phyloP scores from a whole-genome alignment of 192 early-diverging fungal species.

The Lunasporangiospora selenospora region DNA sequence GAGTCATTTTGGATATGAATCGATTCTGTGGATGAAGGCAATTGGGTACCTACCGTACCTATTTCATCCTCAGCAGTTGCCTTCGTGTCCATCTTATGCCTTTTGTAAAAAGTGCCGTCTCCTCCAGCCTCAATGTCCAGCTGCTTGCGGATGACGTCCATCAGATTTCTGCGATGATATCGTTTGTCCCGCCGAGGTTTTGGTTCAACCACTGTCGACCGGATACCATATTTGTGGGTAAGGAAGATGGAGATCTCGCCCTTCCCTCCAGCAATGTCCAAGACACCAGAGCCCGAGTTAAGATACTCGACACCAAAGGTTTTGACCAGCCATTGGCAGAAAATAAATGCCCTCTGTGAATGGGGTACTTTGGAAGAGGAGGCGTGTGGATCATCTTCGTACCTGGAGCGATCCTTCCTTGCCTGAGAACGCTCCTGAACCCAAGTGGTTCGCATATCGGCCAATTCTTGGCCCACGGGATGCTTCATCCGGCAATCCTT shows the following conservation, averaged over 20 bases:
- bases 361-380: constrained; percentile 54
- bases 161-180: constrained; percentile 26
- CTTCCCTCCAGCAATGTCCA: constrained; percentile 66
- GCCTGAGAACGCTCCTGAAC: constrained; percentile 39
- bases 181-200: constrained; percentile 37
- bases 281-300: constrained; percentile 49
- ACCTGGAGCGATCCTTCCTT: constrained; percentile 29
- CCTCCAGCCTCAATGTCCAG: constrained; percentile 40
- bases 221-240: constrained; percentile 51
- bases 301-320: constrained; percentile 47
- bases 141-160: constrained; percentile 31
- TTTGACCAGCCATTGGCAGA: constrained; percentile 56
- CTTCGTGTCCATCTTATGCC: too few species aligned
- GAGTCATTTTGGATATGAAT: too few species aligned
- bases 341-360: constrained; percentile 53
- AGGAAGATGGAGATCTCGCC: constrained; percentile 58
- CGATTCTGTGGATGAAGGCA: too few species aligned
- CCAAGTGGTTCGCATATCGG: constrained; percentile 20
- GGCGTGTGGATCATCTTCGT: constrained; percentile 51
- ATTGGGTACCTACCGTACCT: too few species aligned
- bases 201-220: constrained; percentile 60
- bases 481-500: constrained; percentile 18
- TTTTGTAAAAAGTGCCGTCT: constrained; percentile 13
- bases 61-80: too few species aligned
- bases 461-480: constrained; percentile 17